Evolutionary conservation across 1,139 yeast genomes (phyloP), one percentile per base, ranked within the genome.

Genomic region (Candida freyschussii): DNA sequence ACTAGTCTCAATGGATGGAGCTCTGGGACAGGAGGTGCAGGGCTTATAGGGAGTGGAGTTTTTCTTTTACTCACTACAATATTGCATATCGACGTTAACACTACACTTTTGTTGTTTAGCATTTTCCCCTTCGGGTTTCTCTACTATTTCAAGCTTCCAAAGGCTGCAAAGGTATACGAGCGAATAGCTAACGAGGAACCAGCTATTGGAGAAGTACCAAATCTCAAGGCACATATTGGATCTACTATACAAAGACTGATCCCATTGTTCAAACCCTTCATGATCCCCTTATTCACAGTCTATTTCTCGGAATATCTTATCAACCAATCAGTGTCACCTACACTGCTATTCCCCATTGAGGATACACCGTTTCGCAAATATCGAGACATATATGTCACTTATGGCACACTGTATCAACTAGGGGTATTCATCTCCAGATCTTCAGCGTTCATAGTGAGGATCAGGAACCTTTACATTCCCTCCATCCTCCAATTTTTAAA

Each of bases 21-120:
- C 22, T 73, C 87, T 11, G 98, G 98, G 0, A 91, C 97, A 0
- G 97, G 97, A 1, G 94, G 86, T 10, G 97, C 98, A 1, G 97
- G 97, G 0, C 57, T 89, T 4, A 70, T 75, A 14, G 98, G 97
- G 0, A 78, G 94, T 48, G 75, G 74, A 29, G 51, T 65, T 7
- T 78, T 67, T 44, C 45, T 79, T 58, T 46, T 71, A 1, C 38
- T 76, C 40, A 79, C 86, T 0, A 72, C 83, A 0, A 63, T 77
- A 57, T 33, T 75, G 12, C 57, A 67, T 4, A 33, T 77, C 3
- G 55, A 70, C 5, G 69, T 77, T 1, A 58, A 53, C 14, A 40
- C 60, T 2, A 55, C 80, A 0, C 56, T 80, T 30, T 45, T 74
- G 13, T 21, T 67, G 10, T 78, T 77, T 45, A 60, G 73, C 9